phyloP scores from a whole-genome alignment of 176 grass and related monocot genomes.

The Neostapfia colusana region DNA sequence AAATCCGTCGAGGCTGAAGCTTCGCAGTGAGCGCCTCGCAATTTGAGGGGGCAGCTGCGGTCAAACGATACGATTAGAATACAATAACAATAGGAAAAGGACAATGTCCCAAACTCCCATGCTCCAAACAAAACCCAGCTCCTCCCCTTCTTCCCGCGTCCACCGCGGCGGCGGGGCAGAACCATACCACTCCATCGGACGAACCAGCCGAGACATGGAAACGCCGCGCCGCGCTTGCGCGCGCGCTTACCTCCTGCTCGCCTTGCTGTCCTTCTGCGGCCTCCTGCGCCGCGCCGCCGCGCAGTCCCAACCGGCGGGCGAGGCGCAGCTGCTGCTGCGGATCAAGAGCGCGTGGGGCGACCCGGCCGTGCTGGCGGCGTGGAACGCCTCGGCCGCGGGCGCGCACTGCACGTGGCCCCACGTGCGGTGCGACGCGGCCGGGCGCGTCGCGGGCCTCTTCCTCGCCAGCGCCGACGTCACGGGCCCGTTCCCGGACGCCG shows the following conservation, averaged over 20 bases:
- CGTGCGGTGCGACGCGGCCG: conserved; percentile 44
- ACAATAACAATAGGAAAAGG: background rate
- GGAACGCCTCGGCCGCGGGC: conserved; percentile 30
- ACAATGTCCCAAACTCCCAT: conserved; percentile 11
- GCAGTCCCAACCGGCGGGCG: conserved; percentile 27
- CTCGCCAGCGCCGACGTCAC: conserved; percentile 33
- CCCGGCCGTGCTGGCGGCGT: conserved; percentile 44
- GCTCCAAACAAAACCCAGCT: background rate
- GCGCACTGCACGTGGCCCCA: conserved; percentile 57
- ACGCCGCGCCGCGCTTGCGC: background rate
- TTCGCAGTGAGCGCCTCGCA: background rate
- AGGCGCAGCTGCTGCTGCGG: conserved; percentile 43
- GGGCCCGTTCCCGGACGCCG: conserved; percentile 41
- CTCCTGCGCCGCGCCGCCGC: conserved; percentile 15
- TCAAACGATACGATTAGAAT: background rate
- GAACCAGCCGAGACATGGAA: conserved; percentile 28
- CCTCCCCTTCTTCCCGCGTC: background rate
- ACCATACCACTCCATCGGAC: background rate
- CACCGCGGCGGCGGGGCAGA: background rate
- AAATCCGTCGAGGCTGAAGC: background rate
- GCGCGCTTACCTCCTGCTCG: background rate
- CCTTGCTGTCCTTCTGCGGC: conserved; percentile 1
- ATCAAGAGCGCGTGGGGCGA: conserved; percentile 57
- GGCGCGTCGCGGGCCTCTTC: conserved; percentile 36
- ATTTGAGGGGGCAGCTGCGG: background rate